Evolutionary conservation across 345 rosid species (phyloP), one percentile per base, ranked within the genome.

Genomic region (Sonneratia alba): DNA sequence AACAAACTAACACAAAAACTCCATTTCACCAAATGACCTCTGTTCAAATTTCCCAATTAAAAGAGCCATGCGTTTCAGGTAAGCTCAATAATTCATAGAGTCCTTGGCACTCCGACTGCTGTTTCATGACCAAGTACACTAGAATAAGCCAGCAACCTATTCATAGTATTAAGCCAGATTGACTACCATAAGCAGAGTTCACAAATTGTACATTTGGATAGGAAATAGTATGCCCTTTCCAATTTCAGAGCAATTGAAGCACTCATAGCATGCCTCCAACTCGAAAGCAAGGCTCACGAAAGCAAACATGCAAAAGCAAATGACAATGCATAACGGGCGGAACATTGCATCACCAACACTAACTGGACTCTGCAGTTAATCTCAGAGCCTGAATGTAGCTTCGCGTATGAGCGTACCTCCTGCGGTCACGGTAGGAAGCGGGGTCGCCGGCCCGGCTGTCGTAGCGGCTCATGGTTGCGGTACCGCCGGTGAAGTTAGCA

Each of bases 401-500:
- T 40, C 45, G 32, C 22, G 22, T 34, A 61, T 34, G 24, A 36
- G 16, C 27, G 72, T 82, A 96, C 99, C 97, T 91, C 74, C 85
- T 81, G 75, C 98, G 88, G 84, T 89, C 97, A 74, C 97, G 98
- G 78, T 96, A 96, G 6, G 99, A 92, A 27, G 87, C 67, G 70
- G 97, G 91, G 83, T 96, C 98, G 55, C 91, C 85, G 68, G 98
- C 73, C 42, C 98, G 99, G 80, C 94, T 83, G 81, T 96, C 99
- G 82, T 92, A 84, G 70, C 99, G 95, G 85, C 98, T 92, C 98
- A 96, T 95, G 75, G 69, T 73, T 3, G 55, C 70, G 32, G 27
- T 22, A 42, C 53, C 56, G 56, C 42, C 68, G 22, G 68, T 21
- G 22, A 18, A 3, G 4, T 15, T 7, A 37, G 14, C 11, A 66